Evolutionary conservation across 1,139 yeast genomes (phyloP).

Genomic region (Magnusiomyces clavatus): DNA sequence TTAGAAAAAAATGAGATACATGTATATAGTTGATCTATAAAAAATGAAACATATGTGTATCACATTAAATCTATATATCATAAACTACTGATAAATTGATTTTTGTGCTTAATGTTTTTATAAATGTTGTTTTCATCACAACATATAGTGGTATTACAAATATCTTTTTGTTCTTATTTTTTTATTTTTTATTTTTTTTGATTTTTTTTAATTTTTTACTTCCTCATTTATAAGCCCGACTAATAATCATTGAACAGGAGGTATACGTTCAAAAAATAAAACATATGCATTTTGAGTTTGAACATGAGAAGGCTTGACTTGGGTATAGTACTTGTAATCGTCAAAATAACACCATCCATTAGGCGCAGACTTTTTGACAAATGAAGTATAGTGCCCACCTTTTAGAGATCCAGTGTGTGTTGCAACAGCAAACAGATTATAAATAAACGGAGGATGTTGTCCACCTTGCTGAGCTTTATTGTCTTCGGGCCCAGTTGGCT

Average conservation of each 20-base stretch:
- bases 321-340: conserved; percentile 50
- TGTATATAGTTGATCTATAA: no score
- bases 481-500: conserved; percentile 23
- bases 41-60: no score
- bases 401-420: conserved; percentile 76
- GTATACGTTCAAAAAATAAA: conserved; percentile 42
- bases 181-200: no score
- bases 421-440: conserved; percentile 78
- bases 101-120: no score
- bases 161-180: no score
- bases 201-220: no score
- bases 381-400: conserved; percentile 91
- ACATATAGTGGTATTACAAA: no score
- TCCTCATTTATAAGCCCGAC: no score
- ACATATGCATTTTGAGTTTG: conserved; percentile 66
- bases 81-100: no score
- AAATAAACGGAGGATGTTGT: conserved; percentile 72
- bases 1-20: no score
- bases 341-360: conserved; percentile 72
- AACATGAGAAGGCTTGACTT: conserved; percentile 38
- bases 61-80: no score
- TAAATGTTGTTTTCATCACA: no score
- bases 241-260: not conserved
- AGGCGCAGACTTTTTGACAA: conserved; percentile 52
- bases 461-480: conserved; percentile 42